A percentile compares a stretch with the other conserved stretches of the same genome.
Evolutionary conservation across 352 stramenopile genomes (phyloP).

Genomic region (Globisporangium heterothallicum): DNA sequence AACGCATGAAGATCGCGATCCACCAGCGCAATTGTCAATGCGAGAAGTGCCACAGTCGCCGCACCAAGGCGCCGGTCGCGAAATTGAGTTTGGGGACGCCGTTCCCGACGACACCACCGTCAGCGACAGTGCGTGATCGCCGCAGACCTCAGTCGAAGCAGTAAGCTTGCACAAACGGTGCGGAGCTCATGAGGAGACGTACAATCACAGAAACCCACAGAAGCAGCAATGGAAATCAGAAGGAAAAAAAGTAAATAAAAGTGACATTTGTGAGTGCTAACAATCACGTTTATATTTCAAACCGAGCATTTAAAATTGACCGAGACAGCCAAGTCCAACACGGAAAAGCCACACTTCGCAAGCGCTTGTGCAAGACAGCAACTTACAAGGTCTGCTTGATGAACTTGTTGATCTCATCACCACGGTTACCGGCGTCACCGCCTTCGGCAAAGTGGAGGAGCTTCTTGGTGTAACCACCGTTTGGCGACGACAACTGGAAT

Average conservation of each 20-base stretch:
- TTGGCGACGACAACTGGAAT: slow-evolving; percentile 98
- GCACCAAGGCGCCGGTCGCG: slow-evolving; percentile 30
- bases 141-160: slow-evolving; percentile 26
- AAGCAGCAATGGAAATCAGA: no score
- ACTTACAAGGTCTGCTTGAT: slow-evolving; percentile 93
- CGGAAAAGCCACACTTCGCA: background rate
- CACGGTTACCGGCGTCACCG: slow-evolving; percentile 90
- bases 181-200: no score
- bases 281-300: slow-evolving; percentile 39
- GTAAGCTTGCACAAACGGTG: no score
- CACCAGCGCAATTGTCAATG: slow-evolving; percentile 79
- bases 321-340: background rate
- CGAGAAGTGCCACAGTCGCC: slow-evolving; percentile 63
- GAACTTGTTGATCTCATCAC: slow-evolving; percentile 92
- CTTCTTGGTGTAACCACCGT: slow-evolving; percentile 94
- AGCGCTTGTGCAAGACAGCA: slow-evolving; percentile 5
- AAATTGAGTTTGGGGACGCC: slow-evolving; percentile 28
- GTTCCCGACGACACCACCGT: slow-evolving; percentile 42
- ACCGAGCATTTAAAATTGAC: slow-evolving; percentile 24
- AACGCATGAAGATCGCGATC: slow-evolving; percentile 81
- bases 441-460: slow-evolving; percentile 92
- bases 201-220: no score
- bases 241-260: slow-evolving; percentile 9
- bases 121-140: slow-evolving; percentile 26
- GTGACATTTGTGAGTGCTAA: background rate